Evolutionary conservation across 306 rosid genomes (phyloP).

Genomic region (Glycine latifolia): DNA sequence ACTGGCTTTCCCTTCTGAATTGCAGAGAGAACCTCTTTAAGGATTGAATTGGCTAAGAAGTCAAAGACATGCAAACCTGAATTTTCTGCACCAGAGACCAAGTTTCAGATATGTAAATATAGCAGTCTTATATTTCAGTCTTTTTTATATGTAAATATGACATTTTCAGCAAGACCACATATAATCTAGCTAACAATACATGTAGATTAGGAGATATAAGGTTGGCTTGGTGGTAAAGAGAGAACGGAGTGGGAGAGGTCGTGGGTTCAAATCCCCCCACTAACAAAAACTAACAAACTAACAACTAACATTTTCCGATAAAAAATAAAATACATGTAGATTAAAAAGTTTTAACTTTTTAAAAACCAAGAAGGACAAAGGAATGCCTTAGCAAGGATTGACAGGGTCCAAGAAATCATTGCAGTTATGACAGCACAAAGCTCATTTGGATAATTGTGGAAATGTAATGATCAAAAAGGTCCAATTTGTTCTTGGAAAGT

Average conservation of each 20-base stretch:
- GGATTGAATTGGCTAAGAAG: slow-evolving; percentile 96
- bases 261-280: too few species aligned
- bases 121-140: slow-evolving; percentile 11
- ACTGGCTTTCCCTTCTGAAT: slow-evolving; percentile 95
- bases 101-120: slow-evolving; percentile 37
- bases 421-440: slow-evolving; percentile 31
- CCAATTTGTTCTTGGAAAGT: neutral
- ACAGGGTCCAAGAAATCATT: slow-evolving; percentile 33
- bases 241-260: too few species aligned
- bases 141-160: slow-evolving; percentile 31
- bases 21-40: slow-evolving; percentile 91
- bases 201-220: too few species aligned
- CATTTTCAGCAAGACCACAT: slow-evolving; percentile 22
- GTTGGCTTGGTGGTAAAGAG: too few species aligned
- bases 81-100: slow-evolving; percentile 76
- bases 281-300: too few species aligned
- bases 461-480: neutral
- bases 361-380: slow-evolving; percentile 34
- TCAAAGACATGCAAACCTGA: slow-evolving; percentile 96
- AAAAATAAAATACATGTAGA: neutral
- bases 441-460: slow-evolving; percentile 9
- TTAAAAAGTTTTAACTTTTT: slow-evolving; percentile 25
- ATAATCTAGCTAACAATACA: slow-evolving; percentile 24
- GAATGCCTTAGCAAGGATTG: slow-evolving; percentile 41
- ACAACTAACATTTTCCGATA: too few species aligned